These are phyloP conservation scores for Fagopyrum homotropicum DNA, from an alignment of 148 eudicot genomes.

Conservation along the genomic window DNA sequence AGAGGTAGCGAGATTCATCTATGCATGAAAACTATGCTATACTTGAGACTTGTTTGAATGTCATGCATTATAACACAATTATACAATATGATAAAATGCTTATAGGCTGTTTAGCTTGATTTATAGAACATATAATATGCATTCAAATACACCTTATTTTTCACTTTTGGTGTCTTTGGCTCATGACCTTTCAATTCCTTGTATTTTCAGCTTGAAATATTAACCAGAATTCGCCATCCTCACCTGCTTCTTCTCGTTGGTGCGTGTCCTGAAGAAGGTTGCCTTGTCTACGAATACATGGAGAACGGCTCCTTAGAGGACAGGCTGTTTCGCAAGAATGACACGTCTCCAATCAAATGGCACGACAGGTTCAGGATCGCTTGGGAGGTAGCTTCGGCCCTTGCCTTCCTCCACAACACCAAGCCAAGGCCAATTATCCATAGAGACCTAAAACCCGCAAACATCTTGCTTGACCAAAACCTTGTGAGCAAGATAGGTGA, in stretches of 20 bases:
- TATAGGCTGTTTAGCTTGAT: too few species aligned
- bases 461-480: slow-evolving; percentile 79
- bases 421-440: slow-evolving; percentile 72
- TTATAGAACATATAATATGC: too few species aligned
- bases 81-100: too few species aligned
- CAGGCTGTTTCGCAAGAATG: slow-evolving; percentile 35
- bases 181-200: not conserved
- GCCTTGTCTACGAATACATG: slow-evolving; percentile 92
- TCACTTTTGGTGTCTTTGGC: not conserved
- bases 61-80: too few species aligned
- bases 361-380: slow-evolving; percentile 68
- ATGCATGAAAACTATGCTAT: not conserved
- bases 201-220: slow-evolving; percentile 50
- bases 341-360: slow-evolving; percentile 65
- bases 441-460: slow-evolving; percentile 76
- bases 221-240: slow-evolving; percentile 81
- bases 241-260: slow-evolving; percentile 82
- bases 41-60: too few species aligned
- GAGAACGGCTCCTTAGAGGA: slow-evolving; percentile 83
- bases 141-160: too few species aligned
- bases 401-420: slow-evolving; percentile 66
- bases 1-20: slow-evolving; percentile 41
- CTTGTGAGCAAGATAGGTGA: slow-evolving; percentile 86
- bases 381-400: slow-evolving; percentile 85
- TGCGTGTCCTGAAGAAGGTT: slow-evolving; percentile 65